These are phyloP conservation scores for Harringtonia aguacate DNA, from an alignment of 2,329 filamentous ascomycete species.

Conservation along the genomic window DNA sequence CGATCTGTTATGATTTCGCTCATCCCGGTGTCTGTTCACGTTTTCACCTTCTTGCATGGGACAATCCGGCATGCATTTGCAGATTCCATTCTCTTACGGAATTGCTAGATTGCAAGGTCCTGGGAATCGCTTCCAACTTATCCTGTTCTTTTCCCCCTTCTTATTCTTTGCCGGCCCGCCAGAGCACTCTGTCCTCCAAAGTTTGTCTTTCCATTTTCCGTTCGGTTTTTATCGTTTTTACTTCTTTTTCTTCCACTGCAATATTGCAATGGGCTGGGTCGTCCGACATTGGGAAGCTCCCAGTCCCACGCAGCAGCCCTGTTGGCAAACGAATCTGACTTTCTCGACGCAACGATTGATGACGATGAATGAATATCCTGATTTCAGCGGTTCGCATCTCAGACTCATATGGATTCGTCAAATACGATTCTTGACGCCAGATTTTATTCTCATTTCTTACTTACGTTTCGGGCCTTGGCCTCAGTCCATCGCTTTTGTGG, in stretches of 20 bases:
- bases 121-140: too few relatives aligned
- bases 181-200: too few relatives aligned
- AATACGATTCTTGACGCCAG: conserved; percentile 1
- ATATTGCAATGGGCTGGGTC: not conserved
- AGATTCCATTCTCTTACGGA: not conserved
- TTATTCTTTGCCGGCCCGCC: not conserved
- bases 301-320: not conserved
- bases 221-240: not conserved
- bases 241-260: not conserved
- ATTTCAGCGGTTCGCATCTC: not conserved
- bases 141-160: not conserved
- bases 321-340: not conserved
- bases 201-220: not conserved
- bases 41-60: too few relatives aligned
- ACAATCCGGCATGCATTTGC: not conserved
- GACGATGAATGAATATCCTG: conserved; percentile 5
- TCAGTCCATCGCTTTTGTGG: not conserved
- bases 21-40: conserved; percentile 1
- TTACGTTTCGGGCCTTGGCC: not conserved
- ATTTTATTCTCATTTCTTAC: not conserved
- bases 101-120: not conserved
- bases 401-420: not conserved
- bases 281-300: not conserved
- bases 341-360: conserved; percentile 5
- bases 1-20: too few relatives aligned